A percentile compares a stretch with the other conserved stretches of the same genome.
Conservation (phyloP, 2,329 filamentous ascomycete genomes). For the Verticillium nubilum region DNA sequence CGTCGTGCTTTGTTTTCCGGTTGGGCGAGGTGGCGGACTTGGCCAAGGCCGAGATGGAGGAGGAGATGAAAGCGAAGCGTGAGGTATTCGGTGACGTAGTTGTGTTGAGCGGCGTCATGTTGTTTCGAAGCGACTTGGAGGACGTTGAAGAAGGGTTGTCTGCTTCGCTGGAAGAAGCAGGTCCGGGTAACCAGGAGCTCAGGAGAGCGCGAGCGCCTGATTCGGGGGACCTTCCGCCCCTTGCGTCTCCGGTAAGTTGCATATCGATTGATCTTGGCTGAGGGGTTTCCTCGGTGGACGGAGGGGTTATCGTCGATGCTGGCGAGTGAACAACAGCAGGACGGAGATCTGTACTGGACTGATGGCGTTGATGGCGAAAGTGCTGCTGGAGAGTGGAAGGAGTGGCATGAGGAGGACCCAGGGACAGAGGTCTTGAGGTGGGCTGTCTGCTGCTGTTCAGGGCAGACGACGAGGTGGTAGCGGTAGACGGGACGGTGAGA, state of each 20-base stretch:
- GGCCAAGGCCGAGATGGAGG: constrained; percentile 38
- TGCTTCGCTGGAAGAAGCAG: constrained; percentile 17
- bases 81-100: constrained; percentile 23
- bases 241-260: constrained; percentile 36
- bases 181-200: constrained; percentile 25
- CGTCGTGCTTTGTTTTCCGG: constrained; percentile 18
- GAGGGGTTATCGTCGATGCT: constrained; percentile 14
- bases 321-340: constrained; percentile 14
- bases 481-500: neutral
- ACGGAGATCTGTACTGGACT: constrained; percentile 28
- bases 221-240: constrained; percentile 18
- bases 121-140: constrained; percentile 9
- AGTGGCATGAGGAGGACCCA: neutral
- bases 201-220: constrained; percentile 20
- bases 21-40: constrained; percentile 24
- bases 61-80: constrained; percentile 40
- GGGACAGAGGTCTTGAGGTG: neutral
- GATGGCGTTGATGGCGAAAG: constrained; percentile 25
- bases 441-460: neutral
- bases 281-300: constrained; percentile 16
- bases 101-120: constrained; percentile 25
- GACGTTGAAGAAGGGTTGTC: constrained; percentile 10
- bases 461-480: neutral
- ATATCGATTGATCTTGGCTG: constrained; percentile 25
- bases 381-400: constrained; percentile 5